These are phyloP conservation scores for Castanea crenata DNA, from an alignment of 306 rosid genomes.

Conservation along the genomic window DNA sequence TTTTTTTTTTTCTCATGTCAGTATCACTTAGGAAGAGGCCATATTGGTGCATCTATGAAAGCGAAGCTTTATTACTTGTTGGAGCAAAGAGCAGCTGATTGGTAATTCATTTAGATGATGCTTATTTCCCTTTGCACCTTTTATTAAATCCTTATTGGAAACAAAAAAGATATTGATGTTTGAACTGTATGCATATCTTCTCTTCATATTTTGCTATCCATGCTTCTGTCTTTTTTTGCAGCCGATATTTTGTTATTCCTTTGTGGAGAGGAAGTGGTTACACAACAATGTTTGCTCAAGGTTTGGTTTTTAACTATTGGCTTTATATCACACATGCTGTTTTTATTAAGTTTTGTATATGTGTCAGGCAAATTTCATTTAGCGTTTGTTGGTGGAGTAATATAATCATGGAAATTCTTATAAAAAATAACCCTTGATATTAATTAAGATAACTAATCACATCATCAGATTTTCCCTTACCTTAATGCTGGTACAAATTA, in stretches of 20 bases:
- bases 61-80: conserved; percentile 73
- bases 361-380: neutral
- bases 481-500: neutral
- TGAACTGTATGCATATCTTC: neutral
- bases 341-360: no score
- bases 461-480: no score
- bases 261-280: conserved; percentile 91
- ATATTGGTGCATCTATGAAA: conserved; percentile 76
- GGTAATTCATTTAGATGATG: conserved; percentile 44
- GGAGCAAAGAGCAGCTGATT: conserved; percentile 78
- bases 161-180: no score
- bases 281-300: conserved; percentile 88
- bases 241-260: conserved; percentile 89
- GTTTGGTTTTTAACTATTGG: conserved; percentile 36
- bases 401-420: neutral
- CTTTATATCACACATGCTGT: conserved; percentile 17
- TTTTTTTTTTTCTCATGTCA: conserved; percentile 13
- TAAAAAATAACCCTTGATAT: no score
- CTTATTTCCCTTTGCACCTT: neutral
- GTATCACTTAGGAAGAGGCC: conserved; percentile 96
- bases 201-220: conserved; percentile 24
- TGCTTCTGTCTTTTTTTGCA: conserved; percentile 31
- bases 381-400: neutral
- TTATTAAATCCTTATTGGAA: neutral
- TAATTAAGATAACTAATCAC: no score